Conservation (phyloP, 805 yeast species). For the Zygosaccharomyces pseudorouxii region DNA sequence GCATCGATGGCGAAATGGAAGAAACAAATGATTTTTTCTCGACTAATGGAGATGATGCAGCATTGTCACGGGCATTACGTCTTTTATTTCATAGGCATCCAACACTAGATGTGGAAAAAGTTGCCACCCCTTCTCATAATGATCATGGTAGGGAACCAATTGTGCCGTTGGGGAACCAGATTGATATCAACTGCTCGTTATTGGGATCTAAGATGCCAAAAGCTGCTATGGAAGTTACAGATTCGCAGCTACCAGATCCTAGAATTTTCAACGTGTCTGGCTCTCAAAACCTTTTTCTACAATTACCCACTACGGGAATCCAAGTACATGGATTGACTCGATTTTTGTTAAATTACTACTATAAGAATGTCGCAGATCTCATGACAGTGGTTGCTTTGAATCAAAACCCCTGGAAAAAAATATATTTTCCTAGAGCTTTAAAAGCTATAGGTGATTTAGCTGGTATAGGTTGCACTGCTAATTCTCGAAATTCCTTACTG, state of each 20-base stretch:
- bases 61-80: conserved; percentile 8
- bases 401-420: conserved; percentile 82
- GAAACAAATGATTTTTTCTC: neutral
- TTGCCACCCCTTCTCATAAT: neutral
- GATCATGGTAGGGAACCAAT: neutral
- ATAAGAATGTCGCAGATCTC: conserved; percentile 69
- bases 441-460: conserved; percentile 78
- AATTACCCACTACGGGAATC: conserved; percentile 57
- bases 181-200: conserved; percentile 6
- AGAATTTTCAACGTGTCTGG: conserved; percentile 13
- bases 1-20: neutral
- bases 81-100: conserved; percentile 8
- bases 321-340: conserved; percentile 66
- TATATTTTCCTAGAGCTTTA: conserved; percentile 80
- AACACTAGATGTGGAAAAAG: neutral
- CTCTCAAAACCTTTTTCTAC: conserved; percentile 24
- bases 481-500: conserved; percentile 70
- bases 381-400: conserved; percentile 69
- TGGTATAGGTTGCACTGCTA: conserved; percentile 66
- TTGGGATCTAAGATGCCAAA: conserved; percentile 23
- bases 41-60: conserved; percentile 4
- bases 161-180: conserved; percentile 6
- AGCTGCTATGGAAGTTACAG: conserved; percentile 20
- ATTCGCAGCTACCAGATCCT: conserved; percentile 19
- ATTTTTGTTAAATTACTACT: conserved; percentile 65